Percentiles rank a stretch among this genome's conserved stretches.
These are phyloP conservation scores for Trichophyton benhamiae DNA, from an alignment of 2,329 filamentous ascomycete species.

Conservation along the genomic window DNA sequence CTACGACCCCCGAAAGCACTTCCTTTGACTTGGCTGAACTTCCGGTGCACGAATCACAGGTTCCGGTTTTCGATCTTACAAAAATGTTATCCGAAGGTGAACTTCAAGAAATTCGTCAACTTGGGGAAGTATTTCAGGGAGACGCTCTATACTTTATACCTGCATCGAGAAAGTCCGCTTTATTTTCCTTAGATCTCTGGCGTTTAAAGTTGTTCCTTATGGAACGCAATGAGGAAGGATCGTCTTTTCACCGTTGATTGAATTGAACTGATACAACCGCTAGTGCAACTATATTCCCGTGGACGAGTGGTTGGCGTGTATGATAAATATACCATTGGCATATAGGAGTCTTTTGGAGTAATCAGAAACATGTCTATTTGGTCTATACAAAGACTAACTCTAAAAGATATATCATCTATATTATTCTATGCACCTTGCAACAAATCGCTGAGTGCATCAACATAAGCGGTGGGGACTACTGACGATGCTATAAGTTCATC, in stretches of 20 bases:
- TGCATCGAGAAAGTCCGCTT: slow-evolving; percentile 17
- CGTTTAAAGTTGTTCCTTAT: slow-evolving; percentile 24
- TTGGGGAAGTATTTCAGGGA: slow-evolving; percentile 21
- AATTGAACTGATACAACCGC: neutral
- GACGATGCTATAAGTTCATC: slow-evolving; percentile 69
- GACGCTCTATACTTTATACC: slow-evolving; percentile 26
- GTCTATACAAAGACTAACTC: neutral
- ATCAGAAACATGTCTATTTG: neutral
- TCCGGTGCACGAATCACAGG: slow-evolving; percentile 19
- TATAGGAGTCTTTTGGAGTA: neutral
- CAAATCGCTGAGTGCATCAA: slow-evolving; percentile 74
- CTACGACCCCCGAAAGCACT: neutral
- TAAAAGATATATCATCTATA: neutral
- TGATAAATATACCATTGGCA: neutral
- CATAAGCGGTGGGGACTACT: slow-evolving; percentile 68
- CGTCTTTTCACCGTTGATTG: neutral
- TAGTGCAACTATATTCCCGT: no score
- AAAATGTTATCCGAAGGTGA: slow-evolving; percentile 22
- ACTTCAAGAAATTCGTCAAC: slow-evolving; percentile 19
- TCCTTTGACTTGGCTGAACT: slow-evolving; percentile 22
- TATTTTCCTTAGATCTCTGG: slow-evolving; percentile 29
- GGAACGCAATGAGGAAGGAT: neutral
- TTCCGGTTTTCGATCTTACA: slow-evolving; percentile 29
- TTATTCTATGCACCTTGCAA: slow-evolving; percentile 18
- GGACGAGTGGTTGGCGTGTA: neutral